Conservation (phyloP, 1,139 yeast species). For the Taphrina flavorubra region DNA sequence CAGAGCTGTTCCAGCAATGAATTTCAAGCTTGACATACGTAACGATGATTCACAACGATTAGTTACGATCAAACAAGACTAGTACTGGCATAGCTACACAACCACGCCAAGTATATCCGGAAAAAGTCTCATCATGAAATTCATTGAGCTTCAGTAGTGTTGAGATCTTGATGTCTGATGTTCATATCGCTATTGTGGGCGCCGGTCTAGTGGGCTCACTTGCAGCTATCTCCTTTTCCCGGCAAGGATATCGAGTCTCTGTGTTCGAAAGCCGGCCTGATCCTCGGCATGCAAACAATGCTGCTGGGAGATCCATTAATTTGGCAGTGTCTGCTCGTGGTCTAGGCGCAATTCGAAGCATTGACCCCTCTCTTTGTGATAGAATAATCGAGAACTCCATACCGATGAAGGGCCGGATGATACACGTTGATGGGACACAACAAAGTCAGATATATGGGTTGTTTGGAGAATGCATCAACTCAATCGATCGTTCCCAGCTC, state of each 20-base stretch:
- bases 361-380: slow-evolving; percentile 65
- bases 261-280: slow-evolving; percentile 66
- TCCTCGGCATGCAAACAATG: slow-evolving; percentile 50
- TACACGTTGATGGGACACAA: slow-evolving; percentile 74
- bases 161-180: slow-evolving; percentile 19
- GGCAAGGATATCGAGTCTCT: slow-evolving; percentile 74
- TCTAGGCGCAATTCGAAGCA: slow-evolving; percentile 66
- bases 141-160: too few relatives aligned
- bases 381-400: slow-evolving; percentile 66
- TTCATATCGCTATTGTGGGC: slow-evolving; percentile 54
- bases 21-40: too few relatives aligned
- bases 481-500: slow-evolving; percentile 76
- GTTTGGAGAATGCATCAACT: slow-evolving; percentile 74
- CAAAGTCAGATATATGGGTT: slow-evolving; percentile 78
- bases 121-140: background rate
- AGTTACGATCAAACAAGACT: too few relatives aligned
- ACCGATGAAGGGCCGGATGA: slow-evolving; percentile 91
- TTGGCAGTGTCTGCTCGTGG: slow-evolving; percentile 88
- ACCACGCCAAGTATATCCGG: too few relatives aligned
- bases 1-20: too few relatives aligned
- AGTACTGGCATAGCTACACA: too few relatives aligned
- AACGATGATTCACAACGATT: too few relatives aligned
- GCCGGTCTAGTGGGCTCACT: slow-evolving; percentile 92
- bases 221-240: slow-evolving; percentile 78
- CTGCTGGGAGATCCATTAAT: slow-evolving; percentile 70